Percentiles rank a stretch among this genome's conserved stretches.
These are phyloP conservation scores for Anisodus acutangulus DNA, from an alignment of 257 asterid genomes.

Conservation along the genomic window DNA sequence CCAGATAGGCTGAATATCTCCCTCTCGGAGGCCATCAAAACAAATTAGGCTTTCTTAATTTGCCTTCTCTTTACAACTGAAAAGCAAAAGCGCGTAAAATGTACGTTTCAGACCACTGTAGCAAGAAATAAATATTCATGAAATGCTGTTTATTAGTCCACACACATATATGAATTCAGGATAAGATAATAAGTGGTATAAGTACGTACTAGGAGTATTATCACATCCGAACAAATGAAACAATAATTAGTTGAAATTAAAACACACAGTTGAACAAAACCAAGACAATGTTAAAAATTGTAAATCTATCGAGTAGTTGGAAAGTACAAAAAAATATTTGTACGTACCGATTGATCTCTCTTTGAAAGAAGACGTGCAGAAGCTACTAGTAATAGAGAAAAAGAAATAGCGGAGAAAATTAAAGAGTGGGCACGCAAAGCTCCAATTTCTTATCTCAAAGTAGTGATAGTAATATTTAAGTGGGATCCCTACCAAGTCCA, in stretches of 20 bases:
- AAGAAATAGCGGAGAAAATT: not conserved
- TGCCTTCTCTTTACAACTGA: not conserved
- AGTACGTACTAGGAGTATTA: not conserved
- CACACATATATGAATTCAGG: not conserved
- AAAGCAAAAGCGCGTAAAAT: not conserved
- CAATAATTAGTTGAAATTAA: not conserved
- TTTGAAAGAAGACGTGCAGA: not conserved
- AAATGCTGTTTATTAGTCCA: not conserved
- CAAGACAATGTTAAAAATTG: too few species aligned
- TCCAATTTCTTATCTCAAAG: not conserved
- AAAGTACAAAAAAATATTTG: not conserved
- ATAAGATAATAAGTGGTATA: not conserved
- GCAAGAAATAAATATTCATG: not conserved
- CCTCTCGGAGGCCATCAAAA: slow-evolving; percentile 55
- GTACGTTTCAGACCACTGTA: not conserved
- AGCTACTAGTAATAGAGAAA: not conserved
- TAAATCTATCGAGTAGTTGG: not conserved
- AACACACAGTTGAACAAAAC: not conserved
- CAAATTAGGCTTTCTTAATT: not conserved
- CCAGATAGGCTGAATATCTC: slow-evolving; percentile 59
- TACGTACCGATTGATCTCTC: not conserved
- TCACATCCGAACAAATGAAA: not conserved
- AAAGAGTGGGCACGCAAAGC: not conserved
- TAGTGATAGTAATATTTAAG: too few species aligned
- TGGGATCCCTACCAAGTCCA: not conserved